Conservation (phyloP, 2,329 filamentous ascomycete genomes). For the Botryotinia narcissicola region DNA sequence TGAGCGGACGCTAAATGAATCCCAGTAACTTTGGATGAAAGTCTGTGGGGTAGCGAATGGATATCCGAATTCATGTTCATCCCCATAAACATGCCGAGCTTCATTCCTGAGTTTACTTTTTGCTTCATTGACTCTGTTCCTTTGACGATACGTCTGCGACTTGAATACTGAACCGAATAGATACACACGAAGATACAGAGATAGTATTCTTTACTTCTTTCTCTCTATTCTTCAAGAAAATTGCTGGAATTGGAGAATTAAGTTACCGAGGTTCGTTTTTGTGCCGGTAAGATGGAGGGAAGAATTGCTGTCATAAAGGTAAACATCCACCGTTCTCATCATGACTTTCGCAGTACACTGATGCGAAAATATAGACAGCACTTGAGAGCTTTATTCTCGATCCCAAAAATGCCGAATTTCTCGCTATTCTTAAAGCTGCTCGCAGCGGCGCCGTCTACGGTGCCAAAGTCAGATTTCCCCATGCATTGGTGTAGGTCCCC, state of each 20-base stretch:
- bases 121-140: neutral
- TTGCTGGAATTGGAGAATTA: conserved; percentile 19
- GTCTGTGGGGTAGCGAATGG: conserved; percentile 26
- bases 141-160: conserved; percentile 10
- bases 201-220: neutral
- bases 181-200: neutral
- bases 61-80: conserved; percentile 22
- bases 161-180: neutral
- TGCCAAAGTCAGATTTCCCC: conserved; percentile 95
- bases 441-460: conserved; percentile 98
- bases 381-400: conserved; percentile 78
- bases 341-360: neutral
- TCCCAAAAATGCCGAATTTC: conserved; percentile 78
- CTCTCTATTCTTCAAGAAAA: neutral
- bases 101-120: conserved; percentile 24
- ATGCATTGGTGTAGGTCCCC: conserved; percentile 78
- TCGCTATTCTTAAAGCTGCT: conserved; percentile 85
- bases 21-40: neutral
- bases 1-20: conserved; percentile 15
- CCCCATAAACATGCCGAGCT: conserved; percentile 17
- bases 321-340: neutral
- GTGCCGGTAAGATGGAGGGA: conserved; percentile 31
- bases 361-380: conserved; percentile 31
- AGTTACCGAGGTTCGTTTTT: conserved; percentile 33
- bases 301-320: conserved; percentile 34